phyloP scores from a whole-genome alignment of 192 early-diverging fungal species.

The Phlyctochytrium arcticum region DNA sequence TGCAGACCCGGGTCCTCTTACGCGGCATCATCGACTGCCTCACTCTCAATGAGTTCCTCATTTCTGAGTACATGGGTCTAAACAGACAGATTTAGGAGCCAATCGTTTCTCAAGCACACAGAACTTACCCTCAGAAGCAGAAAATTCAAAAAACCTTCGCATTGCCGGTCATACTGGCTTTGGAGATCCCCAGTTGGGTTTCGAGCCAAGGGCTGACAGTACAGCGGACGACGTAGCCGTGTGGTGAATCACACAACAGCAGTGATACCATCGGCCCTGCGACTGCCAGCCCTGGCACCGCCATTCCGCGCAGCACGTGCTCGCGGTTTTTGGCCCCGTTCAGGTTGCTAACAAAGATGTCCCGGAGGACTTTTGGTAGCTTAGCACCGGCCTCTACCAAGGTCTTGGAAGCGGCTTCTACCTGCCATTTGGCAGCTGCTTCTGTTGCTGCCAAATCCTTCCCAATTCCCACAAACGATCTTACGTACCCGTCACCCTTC shows the following conservation, averaged over 20 bases:
- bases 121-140: not conserved
- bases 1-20: not conserved
- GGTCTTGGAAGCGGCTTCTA: not conserved
- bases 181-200: not conserved
- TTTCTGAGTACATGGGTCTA: conserved; percentile 6
- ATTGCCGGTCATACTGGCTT: not conserved
- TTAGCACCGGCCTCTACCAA: not conserved
- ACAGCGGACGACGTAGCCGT: not conserved
- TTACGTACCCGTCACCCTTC: conserved; percentile 12
- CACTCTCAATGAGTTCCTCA: not conserved
- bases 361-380: conserved; percentile 10
- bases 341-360: conserved; percentile 2
- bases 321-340: not conserved
- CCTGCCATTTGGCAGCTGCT: not conserved
- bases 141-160: not conserved
- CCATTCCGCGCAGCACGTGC: not conserved
- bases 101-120: not conserved
- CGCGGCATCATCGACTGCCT: not conserved
- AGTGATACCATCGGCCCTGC: not conserved
- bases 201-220: not conserved
- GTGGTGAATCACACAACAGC: not conserved
- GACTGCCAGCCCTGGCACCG: conserved; percentile 8
- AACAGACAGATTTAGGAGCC: not conserved
- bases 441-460: conserved; percentile 7
- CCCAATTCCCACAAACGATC: not conserved